Conservation (phyloP, 352 stramenopile genomes). For the Phytophthora sp. region DNA sequence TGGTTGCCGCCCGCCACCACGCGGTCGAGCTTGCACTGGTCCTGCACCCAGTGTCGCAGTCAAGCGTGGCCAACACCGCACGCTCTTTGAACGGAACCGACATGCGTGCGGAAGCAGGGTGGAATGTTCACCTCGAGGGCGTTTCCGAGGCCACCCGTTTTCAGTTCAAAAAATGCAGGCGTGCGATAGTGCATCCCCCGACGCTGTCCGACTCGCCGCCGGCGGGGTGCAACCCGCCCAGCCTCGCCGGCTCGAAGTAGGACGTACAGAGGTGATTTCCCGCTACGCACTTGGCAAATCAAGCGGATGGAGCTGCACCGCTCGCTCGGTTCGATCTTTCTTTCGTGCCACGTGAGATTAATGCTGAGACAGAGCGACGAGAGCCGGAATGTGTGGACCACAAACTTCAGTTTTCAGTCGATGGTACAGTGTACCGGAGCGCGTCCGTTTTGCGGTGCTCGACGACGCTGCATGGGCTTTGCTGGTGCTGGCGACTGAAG, state of each 20-base stretch:
- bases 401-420: slow-evolving; percentile 10
- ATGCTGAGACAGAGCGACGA: slow-evolving; percentile 11
- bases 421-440: slow-evolving; percentile 4
- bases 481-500: neutral
- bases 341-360: slow-evolving; percentile 16
- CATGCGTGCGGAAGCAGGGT: slow-evolving; percentile 25
- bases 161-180: slow-evolving; percentile 17
- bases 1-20: neutral
- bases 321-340: neutral
- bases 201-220: too few species aligned
- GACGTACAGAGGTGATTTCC: slow-evolving; percentile 8
- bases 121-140: slow-evolving; percentile 25
- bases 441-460: neutral
- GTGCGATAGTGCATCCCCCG: slow-evolving; percentile 20
- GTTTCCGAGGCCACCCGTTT: slow-evolving; percentile 20
- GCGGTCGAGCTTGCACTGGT: slow-evolving; percentile 18
- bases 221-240: neutral
- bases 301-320: neutral
- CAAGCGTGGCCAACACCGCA: slow-evolving; percentile 12
- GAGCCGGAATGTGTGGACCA: slow-evolving; percentile 16
- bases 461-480: neutral
- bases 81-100: slow-evolving; percentile 31
- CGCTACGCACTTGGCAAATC: slow-evolving; percentile 5
- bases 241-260: neutral
- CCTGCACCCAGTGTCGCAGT: slow-evolving; percentile 23